Percentiles rank a stretch among this genome's conserved stretches.
Evolutionary conservation across 257 asterid species (phyloP).

Genomic region (Gentiana straminea): DNA sequence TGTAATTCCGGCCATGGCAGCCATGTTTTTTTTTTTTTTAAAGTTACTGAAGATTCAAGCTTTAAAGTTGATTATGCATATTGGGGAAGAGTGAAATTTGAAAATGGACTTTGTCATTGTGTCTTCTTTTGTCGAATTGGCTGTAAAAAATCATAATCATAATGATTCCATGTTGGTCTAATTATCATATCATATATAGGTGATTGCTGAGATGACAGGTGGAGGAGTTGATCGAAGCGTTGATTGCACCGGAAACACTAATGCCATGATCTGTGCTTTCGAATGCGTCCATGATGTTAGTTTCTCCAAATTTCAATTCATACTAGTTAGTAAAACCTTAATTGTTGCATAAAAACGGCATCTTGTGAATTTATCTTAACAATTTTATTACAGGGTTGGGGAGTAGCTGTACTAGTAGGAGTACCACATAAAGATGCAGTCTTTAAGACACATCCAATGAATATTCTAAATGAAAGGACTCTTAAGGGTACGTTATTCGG

Average conservation of each 20-base stretch:
- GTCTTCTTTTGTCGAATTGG: too few species aligned
- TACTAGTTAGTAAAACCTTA: too few species aligned
- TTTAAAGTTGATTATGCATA: too few species aligned
- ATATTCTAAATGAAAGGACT: constrained; percentile 56
- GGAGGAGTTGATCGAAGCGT: constrained; percentile 81
- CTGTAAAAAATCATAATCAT: too few species aligned
- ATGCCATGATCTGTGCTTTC: constrained; percentile 72
- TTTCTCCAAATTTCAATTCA: not conserved
- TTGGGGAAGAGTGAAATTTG: too few species aligned
- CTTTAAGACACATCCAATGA: constrained; percentile 55
- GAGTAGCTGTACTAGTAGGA: constrained; percentile 73
- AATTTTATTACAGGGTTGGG: constrained; percentile 45
- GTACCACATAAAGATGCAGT: constrained; percentile 55
- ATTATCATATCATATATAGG: constrained; percentile 16
- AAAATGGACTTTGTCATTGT: too few species aligned
- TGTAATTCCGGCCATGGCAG: too few species aligned
- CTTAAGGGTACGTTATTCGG: constrained; percentile 78
- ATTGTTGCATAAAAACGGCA: too few species aligned
- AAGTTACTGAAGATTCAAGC: too few species aligned
- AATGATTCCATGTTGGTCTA: too few species aligned
- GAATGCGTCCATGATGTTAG: constrained; percentile 77
- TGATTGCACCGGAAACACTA: constrained; percentile 66
- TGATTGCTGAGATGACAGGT: constrained; percentile 54
- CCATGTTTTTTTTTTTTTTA: too few species aligned
- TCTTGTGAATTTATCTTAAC: not conserved